Evolutionary conservation across 768 basidiomycete genomes (phyloP), one percentile per base, ranked within the genome.

Genomic region (Strobilomyces confusus): DNA sequence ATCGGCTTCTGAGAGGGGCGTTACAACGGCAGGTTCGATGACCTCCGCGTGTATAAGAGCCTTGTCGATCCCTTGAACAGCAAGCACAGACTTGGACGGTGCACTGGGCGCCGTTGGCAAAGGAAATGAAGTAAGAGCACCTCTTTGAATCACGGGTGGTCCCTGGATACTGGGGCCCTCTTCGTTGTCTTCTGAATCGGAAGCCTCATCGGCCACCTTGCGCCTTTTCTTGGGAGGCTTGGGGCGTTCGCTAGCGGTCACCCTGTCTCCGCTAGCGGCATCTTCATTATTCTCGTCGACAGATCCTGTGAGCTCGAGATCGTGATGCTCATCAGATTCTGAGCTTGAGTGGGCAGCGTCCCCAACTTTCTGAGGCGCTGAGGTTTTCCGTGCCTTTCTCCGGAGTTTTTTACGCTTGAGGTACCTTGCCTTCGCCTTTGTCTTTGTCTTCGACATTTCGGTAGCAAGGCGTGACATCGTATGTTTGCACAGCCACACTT

Each of bases 21-120:
- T 60, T 3, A 75, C 64, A 5, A 68, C 68, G 2, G 75, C 59
- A 17, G 89, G 79, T 49, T 87, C 75, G 15, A 95, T 80, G 12
- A 89, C 58, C 57, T 86, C 81, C 4, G 91, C 91, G 48, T 79
- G 77, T 11, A 86, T 66, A 5, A 93, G 71, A 23, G 85, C 87
- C 61, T 78, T 76, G 68, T 93, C 89, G 14, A 94, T 75, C 13
- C 91, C 90, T 67, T 92, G 90, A 30, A 87, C 71, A 9, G 84
- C 84, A 19, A 93, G 81, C n/a, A 76, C 73, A 4, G 80, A 74
- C 65, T 83, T 83, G 15, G 87, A 83, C 2, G 90, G 89, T 1
- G 84, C 81, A 60, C 82, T 71, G 0, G 89, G 90, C 19, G 79
- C 73, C 7, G 73, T 72, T 5, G 89, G 87, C 9, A 81, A 68